Base-by-base conservation (phyloP, 2,329 filamentous ascomycete genomes). In the Exophiala sp. region DNA sequence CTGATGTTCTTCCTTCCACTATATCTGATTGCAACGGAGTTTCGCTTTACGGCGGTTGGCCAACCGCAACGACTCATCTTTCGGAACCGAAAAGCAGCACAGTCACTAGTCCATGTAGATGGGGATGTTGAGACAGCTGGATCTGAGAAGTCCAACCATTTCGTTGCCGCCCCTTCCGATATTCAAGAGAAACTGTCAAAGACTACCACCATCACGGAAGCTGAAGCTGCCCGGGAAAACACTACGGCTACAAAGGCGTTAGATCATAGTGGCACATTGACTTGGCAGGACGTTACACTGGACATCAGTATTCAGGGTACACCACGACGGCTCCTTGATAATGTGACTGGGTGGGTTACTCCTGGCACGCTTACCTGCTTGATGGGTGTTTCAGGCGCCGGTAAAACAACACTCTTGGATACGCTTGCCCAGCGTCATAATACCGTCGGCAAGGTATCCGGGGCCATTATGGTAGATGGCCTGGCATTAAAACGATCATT, bases 11-110 rank as follows among this genome's bases (percentile, higher is more conserved):
- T 89, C 71, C 79, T 85, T 71, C 54, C 69, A 2, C 61, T 85
- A 1, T 88, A 90, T 69, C 79, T 89, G 47, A 42, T 80, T 12
- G 81, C 81, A 0, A 78, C 80, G 0, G 86, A 90, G 64, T 60
- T 86, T 61, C 87, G 87, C 68, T 84, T 85, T 0, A 75, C 79
- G 1, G 81, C 79, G 0, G 72, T 75, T 1, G 86, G 81, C 47
- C 84, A 80, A 1, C 86, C 84, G 0, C 87, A 91, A 64, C 80
- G 84, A 1, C 77, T 91, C 1, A 82, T 90, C 8, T 90, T 88
- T 66, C 78, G 75, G 0, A 62, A 66, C 9, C 62, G 48, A 12
- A 52, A 51, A 49, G 49, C 50, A 32, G 50, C 50, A n/a, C 38
- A 41, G 32, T 18, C 14, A 1, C 12, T 47, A 5, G 21, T n/a